These are phyloP conservation scores for Cladophialophora yegresii DNA, from an alignment of 2,329 filamentous ascomycete genomes.

Conservation along the genomic window DNA sequence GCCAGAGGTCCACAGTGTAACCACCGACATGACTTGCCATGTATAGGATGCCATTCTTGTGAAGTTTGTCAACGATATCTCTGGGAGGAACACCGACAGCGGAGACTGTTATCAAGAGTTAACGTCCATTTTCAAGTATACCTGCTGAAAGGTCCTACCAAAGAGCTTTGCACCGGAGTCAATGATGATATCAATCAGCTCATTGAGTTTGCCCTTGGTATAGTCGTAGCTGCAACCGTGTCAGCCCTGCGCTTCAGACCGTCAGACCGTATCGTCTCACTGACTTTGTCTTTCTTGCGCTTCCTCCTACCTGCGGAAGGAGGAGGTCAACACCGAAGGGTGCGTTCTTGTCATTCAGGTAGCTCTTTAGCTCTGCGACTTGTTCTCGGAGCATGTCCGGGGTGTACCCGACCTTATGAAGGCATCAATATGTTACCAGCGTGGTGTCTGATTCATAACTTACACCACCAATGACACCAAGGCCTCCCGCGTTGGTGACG, in stretches of 20 bases:
- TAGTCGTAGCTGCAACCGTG: conserved; percentile 82
- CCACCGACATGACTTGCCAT: conserved; percentile 20
- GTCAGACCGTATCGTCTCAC: conserved; percentile 28
- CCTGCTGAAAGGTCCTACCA: conserved; percentile 33
- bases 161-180: conserved; percentile 88
- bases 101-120: conserved; percentile 60
- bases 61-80: conserved; percentile 83
- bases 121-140: neutral
- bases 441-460: conserved; percentile 41
- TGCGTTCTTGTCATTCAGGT: conserved; percentile 83
- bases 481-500: conserved; percentile 92
- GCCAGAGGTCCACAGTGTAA: conserved; percentile 13
- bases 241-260: conserved; percentile 6
- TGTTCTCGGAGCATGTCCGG: conserved; percentile 96
- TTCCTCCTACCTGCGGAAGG: conserved; percentile 91
- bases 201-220: conserved; percentile 96
- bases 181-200: conserved; percentile 89
- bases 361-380: conserved; percentile 89
- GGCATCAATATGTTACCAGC: conserved; percentile 12
- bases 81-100: conserved; percentile 93
- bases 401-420: conserved; percentile 67
- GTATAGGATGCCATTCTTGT: conserved; percentile 74
- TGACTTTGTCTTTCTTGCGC: conserved; percentile 90
- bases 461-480: conserved; percentile 90
- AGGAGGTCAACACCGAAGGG: conserved; percentile 94